These are phyloP conservation scores for Pseudozyma pruni DNA, from an alignment of 1,284 basidiomycete species.

Conservation along the genomic window DNA sequence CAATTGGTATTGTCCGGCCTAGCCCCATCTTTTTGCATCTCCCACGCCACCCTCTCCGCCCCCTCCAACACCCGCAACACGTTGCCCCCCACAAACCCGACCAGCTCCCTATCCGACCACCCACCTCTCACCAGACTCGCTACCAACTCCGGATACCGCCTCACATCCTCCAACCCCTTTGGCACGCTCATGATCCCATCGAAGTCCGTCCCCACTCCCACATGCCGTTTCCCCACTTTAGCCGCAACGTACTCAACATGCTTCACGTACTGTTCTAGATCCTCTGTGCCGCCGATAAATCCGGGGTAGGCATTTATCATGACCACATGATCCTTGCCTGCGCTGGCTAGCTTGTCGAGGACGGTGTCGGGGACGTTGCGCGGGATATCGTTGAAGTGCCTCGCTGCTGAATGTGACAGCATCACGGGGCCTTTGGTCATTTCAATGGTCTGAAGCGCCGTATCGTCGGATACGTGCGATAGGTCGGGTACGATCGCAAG, in stretches of 20 bases:
- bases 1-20: conserved; percentile 37
- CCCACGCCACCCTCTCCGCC: conserved; percentile 26
- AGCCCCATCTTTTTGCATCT: conserved; percentile 25
- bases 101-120: conserved; percentile 41
- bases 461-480: conserved; percentile 43
- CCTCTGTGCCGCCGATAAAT: conserved; percentile 47
- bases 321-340: conserved; percentile 34
- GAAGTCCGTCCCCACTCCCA: conserved; percentile 48
- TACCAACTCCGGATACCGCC: conserved; percentile 38
- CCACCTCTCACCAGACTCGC: conserved; percentile 23
- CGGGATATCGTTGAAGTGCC: conserved; percentile 18
- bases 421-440: conserved; percentile 38
- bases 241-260: conserved; percentile 33
- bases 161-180: conserved; percentile 38
- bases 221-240: conserved; percentile 33
- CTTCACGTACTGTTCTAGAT: conserved; percentile 31
- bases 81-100: conserved; percentile 37
- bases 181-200: conserved; percentile 41
- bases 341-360: conserved; percentile 16
- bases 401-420: conserved; percentile 43
- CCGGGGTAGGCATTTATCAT: conserved; percentile 51
- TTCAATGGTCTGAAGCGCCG: conserved; percentile 36
- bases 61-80: conserved; percentile 37
- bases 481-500: conserved; percentile 49
- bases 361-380: conserved; percentile 44